These are phyloP conservation scores for Fusarium goolgardi DNA, from an alignment of 2,329 filamentous ascomycete species.

Conservation along the genomic window DNA sequence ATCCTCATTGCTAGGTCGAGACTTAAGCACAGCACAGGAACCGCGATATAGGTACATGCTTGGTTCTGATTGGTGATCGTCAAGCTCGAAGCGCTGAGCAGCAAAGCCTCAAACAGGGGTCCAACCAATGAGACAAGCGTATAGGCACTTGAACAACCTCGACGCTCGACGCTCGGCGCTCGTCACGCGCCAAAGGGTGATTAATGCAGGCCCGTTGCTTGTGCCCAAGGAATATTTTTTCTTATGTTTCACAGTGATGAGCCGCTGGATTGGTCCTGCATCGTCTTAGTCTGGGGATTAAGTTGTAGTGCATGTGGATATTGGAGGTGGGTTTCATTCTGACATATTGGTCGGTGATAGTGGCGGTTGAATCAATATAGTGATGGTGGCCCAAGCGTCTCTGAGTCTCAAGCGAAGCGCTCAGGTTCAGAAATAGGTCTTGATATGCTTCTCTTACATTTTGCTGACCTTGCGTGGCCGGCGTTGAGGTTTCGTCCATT, in stretches of 20 bases:
- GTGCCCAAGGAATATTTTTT: conserved; percentile 20
- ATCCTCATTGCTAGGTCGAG: conserved; percentile 30
- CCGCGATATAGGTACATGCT: conserved; percentile 21
- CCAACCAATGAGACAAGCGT: conserved; percentile 45
- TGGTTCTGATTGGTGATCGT: conserved; percentile 47
- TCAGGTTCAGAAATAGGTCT: conserved; percentile 29
- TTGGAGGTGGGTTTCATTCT: conserved; percentile 40
- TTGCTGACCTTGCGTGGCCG: conserved; percentile 20
- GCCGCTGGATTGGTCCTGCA: conserved; percentile 39
- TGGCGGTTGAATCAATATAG: conserved; percentile 17
- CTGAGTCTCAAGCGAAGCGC: conserved; percentile 34
- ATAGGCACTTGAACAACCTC: conserved; percentile 10
- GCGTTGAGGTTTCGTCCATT: conserved; percentile 7
- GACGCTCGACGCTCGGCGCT: conserved; percentile 28
- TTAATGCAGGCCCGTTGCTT: conserved; percentile 41
- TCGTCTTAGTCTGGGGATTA: conserved; percentile 23
- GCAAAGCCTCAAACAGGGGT: conserved; percentile 36
- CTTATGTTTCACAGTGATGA: conserved; percentile 33
- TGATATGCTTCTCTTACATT: conserved; percentile 20
- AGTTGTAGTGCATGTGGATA: conserved; percentile 30
- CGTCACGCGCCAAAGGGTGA: conserved; percentile 45
- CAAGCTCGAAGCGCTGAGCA: conserved; percentile 48
- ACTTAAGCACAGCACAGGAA: conserved; percentile 32
- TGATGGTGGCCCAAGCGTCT: conserved; percentile 32
- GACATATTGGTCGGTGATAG: conserved; percentile 17